Evolutionary conservation across 192 early-diverging fungal genomes (phyloP).

Genomic region (Chytriomyces confervae): DNA sequence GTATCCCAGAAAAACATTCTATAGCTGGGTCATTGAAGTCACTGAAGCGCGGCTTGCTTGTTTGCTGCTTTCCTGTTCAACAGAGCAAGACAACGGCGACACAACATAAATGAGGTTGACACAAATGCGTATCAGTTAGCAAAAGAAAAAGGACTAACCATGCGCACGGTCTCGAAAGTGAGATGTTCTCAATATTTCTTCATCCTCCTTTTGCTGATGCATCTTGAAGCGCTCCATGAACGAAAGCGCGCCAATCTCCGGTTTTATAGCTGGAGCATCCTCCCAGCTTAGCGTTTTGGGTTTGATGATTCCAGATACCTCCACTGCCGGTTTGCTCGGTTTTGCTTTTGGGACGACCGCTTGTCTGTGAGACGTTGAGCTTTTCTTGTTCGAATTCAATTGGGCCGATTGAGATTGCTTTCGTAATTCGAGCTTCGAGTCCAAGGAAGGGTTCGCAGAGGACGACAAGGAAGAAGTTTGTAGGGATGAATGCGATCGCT

Average conservation of each 20-base stretch:
- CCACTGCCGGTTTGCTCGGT: not conserved
- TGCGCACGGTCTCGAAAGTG: slow-evolving; percentile 13
- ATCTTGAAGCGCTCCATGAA: slow-evolving; percentile 1
- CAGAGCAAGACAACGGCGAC: not conserved
- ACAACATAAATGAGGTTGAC: not conserved
- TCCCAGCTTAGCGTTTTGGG: slow-evolving; percentile 5
- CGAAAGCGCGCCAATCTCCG: not conserved
- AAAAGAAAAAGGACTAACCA: not conserved
- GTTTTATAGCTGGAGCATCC: not conserved
- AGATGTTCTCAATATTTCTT: not conserved
- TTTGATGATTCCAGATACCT: not conserved
- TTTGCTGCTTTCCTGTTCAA: not conserved
- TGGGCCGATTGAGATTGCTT: too few species aligned
- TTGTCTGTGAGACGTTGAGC: not conserved
- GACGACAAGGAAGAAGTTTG: not conserved
- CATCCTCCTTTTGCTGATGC: not conserved
- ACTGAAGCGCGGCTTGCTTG: not conserved
- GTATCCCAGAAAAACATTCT: slow-evolving; percentile 25
- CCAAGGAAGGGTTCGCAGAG: not conserved
- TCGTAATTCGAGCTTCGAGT: too few species aligned
- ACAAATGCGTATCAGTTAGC: not conserved
- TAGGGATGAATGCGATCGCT: not conserved
- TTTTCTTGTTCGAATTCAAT: not conserved
- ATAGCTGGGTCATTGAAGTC: slow-evolving; percentile 2
- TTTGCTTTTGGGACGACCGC: not conserved